Base-by-base conservation (phyloP, 139 green algal species). In the Closterium sp. region DNA sequence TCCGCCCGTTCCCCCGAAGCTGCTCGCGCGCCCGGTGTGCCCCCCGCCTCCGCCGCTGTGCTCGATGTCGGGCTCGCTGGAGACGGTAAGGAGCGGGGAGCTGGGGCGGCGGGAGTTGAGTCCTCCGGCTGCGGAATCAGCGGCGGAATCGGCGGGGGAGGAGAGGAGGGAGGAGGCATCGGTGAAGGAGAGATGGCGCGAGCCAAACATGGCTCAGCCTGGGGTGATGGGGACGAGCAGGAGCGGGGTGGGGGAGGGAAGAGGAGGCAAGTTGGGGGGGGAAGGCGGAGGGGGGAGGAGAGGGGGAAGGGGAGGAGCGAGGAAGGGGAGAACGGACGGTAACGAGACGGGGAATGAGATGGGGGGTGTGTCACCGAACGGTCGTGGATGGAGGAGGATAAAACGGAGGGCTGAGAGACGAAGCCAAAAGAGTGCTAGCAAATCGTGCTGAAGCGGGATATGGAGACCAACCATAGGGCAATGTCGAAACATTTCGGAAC, bases 261-360 rank as follows among this genome's bases (percentile, higher is more conserved):
- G 86, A 33, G 86, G 64, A 12, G 9, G 84, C 12, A 33, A 88
- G 84, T 64, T 33, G 36, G 84, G 84, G 84, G 12, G 36, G 10
- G 84, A 88, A 12, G 84, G 36, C 33, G 86, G 86, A 81, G 86
- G 64, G 86, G 64, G 25, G 64, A 55, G 31, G 86, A 84, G 86
- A 89, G 86, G 6, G 33, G 33, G 25, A 19, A 87, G 33, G 33
- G 23, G 33, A 35, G 84, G 33, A 35, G 84, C 23, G 33, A 2
- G 25, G 33, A 87, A 87, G 23, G 33, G 25, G 33, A 34, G 33
- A 19, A 35, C 4, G 33, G 33, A 34, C 84, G 33, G 84, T 4
- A 87, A 25, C 33, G 12, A 83, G 33, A 87, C 25, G 33, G 25
- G 33, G 16, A 87, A 87, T 83, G 12, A 83, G 33, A 87, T 83